A percentile compares a stretch with the other conserved stretches of the same genome.
These are phyloP conservation scores for Mycena leptocephala DNA, from an alignment of 768 basidiomycete genomes.

Conservation along the genomic window DNA sequence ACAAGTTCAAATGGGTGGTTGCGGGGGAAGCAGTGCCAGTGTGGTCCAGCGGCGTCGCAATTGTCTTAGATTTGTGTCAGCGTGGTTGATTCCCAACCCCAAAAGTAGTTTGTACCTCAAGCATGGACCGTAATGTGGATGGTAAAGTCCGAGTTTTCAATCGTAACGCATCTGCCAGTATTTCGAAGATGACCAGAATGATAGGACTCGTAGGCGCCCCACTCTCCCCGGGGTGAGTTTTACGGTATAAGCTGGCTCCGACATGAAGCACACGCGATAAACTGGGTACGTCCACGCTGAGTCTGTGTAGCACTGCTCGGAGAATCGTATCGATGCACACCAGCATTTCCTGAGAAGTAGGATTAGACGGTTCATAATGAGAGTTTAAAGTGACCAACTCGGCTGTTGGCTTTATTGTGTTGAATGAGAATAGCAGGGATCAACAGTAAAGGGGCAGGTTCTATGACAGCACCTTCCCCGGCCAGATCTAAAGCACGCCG, in stretches of 20 bases:
- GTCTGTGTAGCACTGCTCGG: conserved; percentile 66
- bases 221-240: conserved; percentile 45
- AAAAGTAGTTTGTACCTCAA: conserved; percentile 63
- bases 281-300: conserved; percentile 59
- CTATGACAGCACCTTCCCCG: conserved; percentile 59
- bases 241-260: conserved; percentile 62
- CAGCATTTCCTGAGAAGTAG: conserved; percentile 68
- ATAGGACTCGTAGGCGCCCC: conserved; percentile 51
- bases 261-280: conserved; percentile 67
- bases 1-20: conserved; percentile 49
- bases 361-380: conserved; percentile 7
- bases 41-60: conserved; percentile 24
- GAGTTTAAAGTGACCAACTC: conserved; percentile 55
- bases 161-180: conserved; percentile 68
- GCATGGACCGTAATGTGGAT: conserved; percentile 63
- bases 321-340: conserved; percentile 74
- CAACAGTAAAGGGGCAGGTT: conserved; percentile 71
- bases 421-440: conserved; percentile 70
- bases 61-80: conserved; percentile 30
- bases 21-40: conserved; percentile 41
- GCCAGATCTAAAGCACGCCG: conserved; percentile 71
- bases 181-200: conserved; percentile 63
- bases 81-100: neutral
- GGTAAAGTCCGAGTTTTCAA: conserved; percentile 68
- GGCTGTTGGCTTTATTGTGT: conserved; percentile 71